Percentiles rank a stretch among this genome's conserved stretches.
Evolutionary conservation across 345 rosid species (phyloP).

Genomic region (Reutealis trisperma): DNA sequence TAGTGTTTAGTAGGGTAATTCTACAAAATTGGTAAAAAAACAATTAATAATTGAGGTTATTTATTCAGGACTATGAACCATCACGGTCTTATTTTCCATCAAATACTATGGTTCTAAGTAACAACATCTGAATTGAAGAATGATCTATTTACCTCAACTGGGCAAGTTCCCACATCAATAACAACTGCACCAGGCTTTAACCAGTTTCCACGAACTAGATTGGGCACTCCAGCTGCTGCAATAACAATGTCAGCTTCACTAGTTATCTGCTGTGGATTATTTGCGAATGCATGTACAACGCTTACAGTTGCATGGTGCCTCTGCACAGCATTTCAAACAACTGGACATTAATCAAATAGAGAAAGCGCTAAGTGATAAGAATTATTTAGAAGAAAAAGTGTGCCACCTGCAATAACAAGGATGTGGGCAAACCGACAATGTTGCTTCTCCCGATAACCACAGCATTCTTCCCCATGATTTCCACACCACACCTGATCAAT

Average conservation of each 20-base stretch:
- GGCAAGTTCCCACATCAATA: conserved; percentile 84
- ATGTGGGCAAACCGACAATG: conserved; percentile 82
- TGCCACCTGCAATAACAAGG: conserved; percentile 81
- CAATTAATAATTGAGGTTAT: not conserved
- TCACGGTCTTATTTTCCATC: not conserved
- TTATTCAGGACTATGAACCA: not conserved
- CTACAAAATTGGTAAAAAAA: not conserved
- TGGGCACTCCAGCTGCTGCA: conserved; percentile 84
- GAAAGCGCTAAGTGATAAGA: not conserved
- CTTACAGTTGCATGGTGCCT: conserved; percentile 92
- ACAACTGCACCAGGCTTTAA: conserved; percentile 82
- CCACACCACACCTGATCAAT: conserved; percentile 70
- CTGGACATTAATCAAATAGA: conserved; percentile 5
- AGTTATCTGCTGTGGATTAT: conserved; percentile 68
- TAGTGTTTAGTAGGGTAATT: not conserved
- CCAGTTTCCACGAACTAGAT: conserved; percentile 80
- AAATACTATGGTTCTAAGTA: not conserved
- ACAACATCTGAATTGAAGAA: not conserved
- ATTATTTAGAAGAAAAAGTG: not conserved
- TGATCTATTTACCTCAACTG: conserved; percentile 61
- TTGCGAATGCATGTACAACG: conserved; percentile 65
- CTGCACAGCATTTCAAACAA: conserved; percentile 47
- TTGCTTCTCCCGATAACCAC: conserved; percentile 94
- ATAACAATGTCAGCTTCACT: conserved; percentile 77
- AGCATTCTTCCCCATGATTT: conserved; percentile 72